These are phyloP conservation scores for Prunus dulcis DNA, from an alignment of 306 rosid species.

Conservation along the genomic window DNA sequence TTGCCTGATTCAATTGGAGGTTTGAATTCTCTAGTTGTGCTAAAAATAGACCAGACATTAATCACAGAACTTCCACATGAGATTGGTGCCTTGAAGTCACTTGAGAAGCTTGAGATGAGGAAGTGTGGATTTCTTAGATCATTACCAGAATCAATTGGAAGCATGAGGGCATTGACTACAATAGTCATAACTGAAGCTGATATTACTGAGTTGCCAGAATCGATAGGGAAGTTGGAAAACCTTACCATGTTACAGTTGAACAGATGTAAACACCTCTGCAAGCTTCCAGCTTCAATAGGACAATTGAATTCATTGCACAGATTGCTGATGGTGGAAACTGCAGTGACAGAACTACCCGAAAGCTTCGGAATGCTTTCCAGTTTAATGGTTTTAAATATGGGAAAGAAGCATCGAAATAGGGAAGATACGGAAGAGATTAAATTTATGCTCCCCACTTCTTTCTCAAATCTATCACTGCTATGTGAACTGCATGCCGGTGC, in stretches of 20 bases:
- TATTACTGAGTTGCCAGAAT: conserved; percentile 49
- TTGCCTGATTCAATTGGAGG: conserved; percentile 43
- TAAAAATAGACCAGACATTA: conserved; percentile 42
- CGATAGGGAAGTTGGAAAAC: conserved; percentile 46
- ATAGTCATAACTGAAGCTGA: conserved; percentile 31
- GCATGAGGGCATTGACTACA: conserved; percentile 34
- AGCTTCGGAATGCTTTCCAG: conserved; percentile 57
- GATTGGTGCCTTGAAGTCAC: conserved; percentile 48
- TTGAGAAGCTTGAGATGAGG: conserved; percentile 47
- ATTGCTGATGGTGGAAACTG: conserved; percentile 45
- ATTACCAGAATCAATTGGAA: conserved; percentile 57
- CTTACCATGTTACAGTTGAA: conserved; percentile 40
- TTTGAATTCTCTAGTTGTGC: conserved; percentile 38
- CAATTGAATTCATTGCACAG: conserved; percentile 41
- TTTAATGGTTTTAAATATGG: conserved; percentile 45
- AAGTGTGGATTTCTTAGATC: conserved; percentile 43
- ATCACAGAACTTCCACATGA: conserved; percentile 50
- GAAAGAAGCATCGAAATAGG: conserved; percentile 21
- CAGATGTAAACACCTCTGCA: conserved; percentile 33
- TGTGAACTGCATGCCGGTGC: conserved; percentile 36
- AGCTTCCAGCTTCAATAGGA: conserved; percentile 63
- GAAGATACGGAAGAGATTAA: not conserved
- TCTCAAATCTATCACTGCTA: conserved; percentile 45
- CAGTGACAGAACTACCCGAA: conserved; percentile 48
- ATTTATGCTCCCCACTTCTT: conserved; percentile 39